phyloP scores from a whole-genome alignment of 768 basidiomycete species.

The Pholiota molesta region DNA sequence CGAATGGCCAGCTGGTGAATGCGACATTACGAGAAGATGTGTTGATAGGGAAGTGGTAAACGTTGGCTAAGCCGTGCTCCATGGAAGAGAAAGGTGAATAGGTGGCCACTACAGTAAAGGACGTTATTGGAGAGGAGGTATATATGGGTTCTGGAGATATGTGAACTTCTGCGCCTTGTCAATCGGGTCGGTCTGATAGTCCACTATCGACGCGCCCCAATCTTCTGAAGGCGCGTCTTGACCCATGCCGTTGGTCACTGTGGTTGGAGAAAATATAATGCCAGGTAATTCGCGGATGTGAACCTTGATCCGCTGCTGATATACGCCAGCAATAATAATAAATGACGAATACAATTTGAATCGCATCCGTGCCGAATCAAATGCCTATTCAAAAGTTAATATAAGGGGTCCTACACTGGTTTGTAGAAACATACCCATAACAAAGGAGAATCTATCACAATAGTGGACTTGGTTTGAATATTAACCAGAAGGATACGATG shows the following conservation, averaged over 20 bases:
- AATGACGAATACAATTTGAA: constrained; percentile 22
- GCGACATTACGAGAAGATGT: constrained; percentile 1
- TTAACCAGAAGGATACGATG: constrained; percentile 35
- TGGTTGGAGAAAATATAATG: constrained; percentile 12
- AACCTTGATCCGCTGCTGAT: constrained; percentile 21
- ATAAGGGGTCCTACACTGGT: background rate
- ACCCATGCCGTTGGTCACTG: background rate
- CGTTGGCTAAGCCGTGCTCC: constrained; percentile 15
- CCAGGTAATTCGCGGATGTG: constrained; percentile 23
- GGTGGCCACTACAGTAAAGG: constrained; percentile 20
- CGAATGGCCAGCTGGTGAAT: constrained; percentile 9
- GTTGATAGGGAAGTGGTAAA: constrained; percentile 25
- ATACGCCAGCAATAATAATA: constrained; percentile 21
- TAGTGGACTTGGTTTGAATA: constrained; percentile 15
- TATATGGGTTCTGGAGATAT: constrained; percentile 24
- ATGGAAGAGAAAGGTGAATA: constrained; percentile 17
- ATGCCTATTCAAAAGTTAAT: constrained; percentile 10
- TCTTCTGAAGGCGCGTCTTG: constrained; percentile 3
- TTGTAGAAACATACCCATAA: constrained; percentile 15
- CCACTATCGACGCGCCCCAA: constrained; percentile 25
- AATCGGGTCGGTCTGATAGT: constrained; percentile 23
- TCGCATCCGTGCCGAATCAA: constrained; percentile 21
- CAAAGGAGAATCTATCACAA: constrained; percentile 15
- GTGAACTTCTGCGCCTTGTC: constrained; percentile 18
- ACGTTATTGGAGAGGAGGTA: constrained; percentile 6